Conservation (phyloP, 2,329 filamentous ascomycete species). For the Grosmannia huntii region DNA sequence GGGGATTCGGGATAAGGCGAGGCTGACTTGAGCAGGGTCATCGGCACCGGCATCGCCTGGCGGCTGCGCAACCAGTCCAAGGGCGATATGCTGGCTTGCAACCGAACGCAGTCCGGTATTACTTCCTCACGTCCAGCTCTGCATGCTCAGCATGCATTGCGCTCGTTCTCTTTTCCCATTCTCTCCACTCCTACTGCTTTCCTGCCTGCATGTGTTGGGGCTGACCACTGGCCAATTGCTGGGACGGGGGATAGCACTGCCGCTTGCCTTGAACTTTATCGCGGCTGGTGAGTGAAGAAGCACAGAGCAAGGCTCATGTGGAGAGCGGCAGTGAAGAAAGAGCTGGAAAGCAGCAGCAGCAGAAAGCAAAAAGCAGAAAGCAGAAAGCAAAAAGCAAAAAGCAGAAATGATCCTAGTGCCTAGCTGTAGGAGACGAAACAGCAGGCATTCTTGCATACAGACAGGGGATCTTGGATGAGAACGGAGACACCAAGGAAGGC, state of each 20-base stretch:
- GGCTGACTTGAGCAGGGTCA: constrained; percentile 32
- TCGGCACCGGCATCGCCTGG: constrained; percentile 50
- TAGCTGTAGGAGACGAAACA: too few species aligned
- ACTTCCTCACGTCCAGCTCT: neutral
- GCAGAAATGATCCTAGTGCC: neutral
- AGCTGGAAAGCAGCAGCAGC: constrained; percentile 44
- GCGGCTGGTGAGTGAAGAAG: constrained; percentile 68
- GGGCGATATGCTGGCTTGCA: constrained; percentile 60
- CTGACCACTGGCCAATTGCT: neutral
- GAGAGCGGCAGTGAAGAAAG: constrained; percentile 3
- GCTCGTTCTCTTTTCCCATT: neutral
- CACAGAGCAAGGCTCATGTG: neutral
- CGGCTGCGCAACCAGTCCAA: constrained; percentile 50
- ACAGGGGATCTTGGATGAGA: too few species aligned
- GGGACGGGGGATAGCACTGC: constrained; percentile 44
- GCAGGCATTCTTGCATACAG: too few species aligned
- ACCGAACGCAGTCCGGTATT: constrained; percentile 70
- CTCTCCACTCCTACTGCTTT: constrained; percentile 2
- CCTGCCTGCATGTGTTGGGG: neutral
- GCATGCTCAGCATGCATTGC: neutral
- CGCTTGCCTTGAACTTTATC: constrained; percentile 79
- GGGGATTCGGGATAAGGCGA: neutral
- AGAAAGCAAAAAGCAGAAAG: too few species aligned
- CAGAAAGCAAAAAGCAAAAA: neutral
- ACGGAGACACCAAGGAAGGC: neutral